Evolutionary conservation across 31 red algal genomes (phyloP), one percentile per base, ranked within the genome.

Genomic region (Endocladia muricata): DNA sequence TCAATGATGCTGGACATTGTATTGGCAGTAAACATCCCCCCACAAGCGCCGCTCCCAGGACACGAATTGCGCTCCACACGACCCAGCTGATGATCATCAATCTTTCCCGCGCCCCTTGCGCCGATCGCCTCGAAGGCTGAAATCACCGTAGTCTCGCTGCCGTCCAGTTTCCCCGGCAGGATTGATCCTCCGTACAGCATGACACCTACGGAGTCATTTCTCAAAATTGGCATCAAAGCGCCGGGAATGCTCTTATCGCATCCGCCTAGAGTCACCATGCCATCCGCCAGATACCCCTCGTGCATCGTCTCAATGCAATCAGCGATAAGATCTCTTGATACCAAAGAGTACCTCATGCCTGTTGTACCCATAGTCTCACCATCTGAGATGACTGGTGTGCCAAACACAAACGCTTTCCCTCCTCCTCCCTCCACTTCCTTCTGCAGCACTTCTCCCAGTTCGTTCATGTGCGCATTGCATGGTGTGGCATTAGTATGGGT

Each of bases 181-280:
- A 98, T 98, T 39, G 74, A 85, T 13, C 96, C 96, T 1, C 96
- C 96, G 41, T 98, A 98, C 13, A 98, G 78, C 73, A 98, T 88
- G n/a, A 98, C 96, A n/a, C 91, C 96, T 17, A 93, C 55, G 23
- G 88, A 72, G 71, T 98, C 77, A 37, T 84, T 61, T 21, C 96
- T 66, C 19, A 95, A 68, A 30, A 98, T 94, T 25, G 96, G 91
- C 91, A 98, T 98, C 5, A 98, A 37, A 4, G 91, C 91, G 29
- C 96, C 96, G 0, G 96, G 96, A 75, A 98, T 98, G 31, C 84
- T 89, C 73, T 98, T 98, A 74, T 98, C 96, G 54, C 96, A 98
- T 26, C 96, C 96, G 49, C 96, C 96, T 7, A 98, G 39, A 4
- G 96, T 95, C 1, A 98, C 25, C 61, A 98, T 60, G 19, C 88